Conservation (phyloP, 371 early-diverging fungal genomes). For the Lichtheimia corymbifera region DNA sequence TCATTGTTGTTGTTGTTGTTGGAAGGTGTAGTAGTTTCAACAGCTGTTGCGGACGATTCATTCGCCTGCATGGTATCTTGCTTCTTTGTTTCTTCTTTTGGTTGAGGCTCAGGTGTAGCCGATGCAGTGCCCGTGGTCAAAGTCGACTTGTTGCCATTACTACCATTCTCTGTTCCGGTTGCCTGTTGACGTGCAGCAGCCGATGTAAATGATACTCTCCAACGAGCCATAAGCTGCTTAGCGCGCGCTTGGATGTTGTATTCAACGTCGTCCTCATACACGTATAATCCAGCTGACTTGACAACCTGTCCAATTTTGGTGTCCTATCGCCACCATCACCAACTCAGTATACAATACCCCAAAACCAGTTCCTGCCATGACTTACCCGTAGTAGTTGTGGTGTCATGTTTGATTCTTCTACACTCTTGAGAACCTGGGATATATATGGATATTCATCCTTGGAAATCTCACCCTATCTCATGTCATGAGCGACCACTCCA, state of each 20-base stretch:
- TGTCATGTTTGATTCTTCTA: constrained; percentile 49
- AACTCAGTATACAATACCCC: background rate
- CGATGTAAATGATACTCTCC: constrained; percentile 25
- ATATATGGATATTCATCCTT: constrained; percentile 48
- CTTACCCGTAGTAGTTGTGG: constrained; percentile 46
- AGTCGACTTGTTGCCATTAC: background rate
- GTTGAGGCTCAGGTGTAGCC: background rate
- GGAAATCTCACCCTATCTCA: constrained; percentile 45
- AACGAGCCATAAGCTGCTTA: constrained; percentile 37
- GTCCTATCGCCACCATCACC: constrained; percentile 23
- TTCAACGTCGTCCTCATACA: constrained; percentile 37
- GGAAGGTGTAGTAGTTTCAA: background rate
- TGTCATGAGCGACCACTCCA: background rate
- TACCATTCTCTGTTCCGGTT: constrained; percentile 4
- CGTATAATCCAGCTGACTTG: constrained; percentile 41
- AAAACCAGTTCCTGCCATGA: background rate
- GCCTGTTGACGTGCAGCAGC: background rate
- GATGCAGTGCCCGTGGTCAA: constrained; percentile 2
- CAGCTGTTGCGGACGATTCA: background rate
- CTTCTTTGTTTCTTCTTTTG: background rate
- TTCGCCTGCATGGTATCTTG: constrained; percentile 7
- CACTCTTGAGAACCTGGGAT: constrained; percentile 34
- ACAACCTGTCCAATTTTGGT: constrained; percentile 57
- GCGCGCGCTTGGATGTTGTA: constrained; percentile 43
- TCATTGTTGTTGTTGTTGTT: constrained; percentile 1